phyloP scores from a whole-genome alignment of 2,329 filamentous ascomycete genomes.

The Nemania diffusa region DNA sequence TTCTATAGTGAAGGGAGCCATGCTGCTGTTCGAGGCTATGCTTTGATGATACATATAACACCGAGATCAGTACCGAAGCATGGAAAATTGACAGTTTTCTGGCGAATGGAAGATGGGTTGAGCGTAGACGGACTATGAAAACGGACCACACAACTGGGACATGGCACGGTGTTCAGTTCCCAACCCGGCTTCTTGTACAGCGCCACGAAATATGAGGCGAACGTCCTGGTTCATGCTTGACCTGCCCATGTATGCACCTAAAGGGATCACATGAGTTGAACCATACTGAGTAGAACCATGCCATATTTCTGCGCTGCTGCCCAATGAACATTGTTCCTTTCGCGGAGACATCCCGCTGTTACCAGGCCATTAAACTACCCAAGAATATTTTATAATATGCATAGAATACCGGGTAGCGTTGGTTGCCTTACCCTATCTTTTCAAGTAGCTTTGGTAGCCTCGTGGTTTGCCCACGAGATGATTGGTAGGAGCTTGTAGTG shows the following conservation, averaged over 20 bases:
- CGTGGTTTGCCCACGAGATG: constrained; percentile 20
- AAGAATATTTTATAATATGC: constrained; percentile 24
- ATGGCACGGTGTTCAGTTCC: background rate
- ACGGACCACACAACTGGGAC: background rate
- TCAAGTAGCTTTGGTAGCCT: constrained; percentile 34
- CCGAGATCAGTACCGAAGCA: background rate
- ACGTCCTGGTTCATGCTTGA: background rate
- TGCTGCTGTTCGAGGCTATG: background rate
- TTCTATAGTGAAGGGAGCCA: constrained; percentile 11
- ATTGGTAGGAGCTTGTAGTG: constrained; percentile 18
- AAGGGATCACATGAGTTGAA: background rate
- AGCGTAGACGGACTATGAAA: background rate
- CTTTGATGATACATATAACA: background rate
- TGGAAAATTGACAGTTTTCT: background rate
- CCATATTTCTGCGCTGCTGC: constrained; percentile 30
- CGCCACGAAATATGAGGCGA: constrained; percentile 9
- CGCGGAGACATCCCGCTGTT: constrained; percentile 6
- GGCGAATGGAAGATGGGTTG: background rate
- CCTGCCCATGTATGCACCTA: background rate
- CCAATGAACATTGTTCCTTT: constrained; percentile 12
- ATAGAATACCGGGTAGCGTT: background rate
- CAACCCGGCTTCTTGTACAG: constrained; percentile 16
- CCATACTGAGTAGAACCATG: background rate
- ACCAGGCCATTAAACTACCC: background rate
- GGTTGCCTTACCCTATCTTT: constrained; percentile 32